Evolutionary conservation across 148 eudicot genomes (phyloP).

Genomic region (Suaeda aralocaspica): DNA sequence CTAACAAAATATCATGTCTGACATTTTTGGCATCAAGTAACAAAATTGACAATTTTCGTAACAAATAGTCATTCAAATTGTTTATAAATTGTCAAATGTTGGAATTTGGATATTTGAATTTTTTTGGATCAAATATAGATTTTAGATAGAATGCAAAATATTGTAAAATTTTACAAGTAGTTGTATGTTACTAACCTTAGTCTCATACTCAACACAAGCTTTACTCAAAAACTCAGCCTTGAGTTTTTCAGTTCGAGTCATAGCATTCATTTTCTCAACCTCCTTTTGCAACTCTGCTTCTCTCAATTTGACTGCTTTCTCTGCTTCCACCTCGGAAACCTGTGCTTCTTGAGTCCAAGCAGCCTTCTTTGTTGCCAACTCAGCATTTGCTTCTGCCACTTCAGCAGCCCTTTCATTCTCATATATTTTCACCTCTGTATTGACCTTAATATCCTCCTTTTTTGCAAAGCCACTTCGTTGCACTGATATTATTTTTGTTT

Average conservation of each 20-base stretch:
- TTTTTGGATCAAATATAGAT: not conserved
- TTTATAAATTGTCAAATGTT: too few species aligned
- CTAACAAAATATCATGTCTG: too few species aligned
- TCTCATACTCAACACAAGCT: conserved; percentile 55
- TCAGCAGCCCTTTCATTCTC: conserved; percentile 48
- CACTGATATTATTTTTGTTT: conserved; percentile 39
- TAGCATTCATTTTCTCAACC: conserved; percentile 47
- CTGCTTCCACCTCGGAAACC: conserved; percentile 49
- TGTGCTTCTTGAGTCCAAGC: conserved; percentile 41
- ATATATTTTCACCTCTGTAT: conserved; percentile 39
- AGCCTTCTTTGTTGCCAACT: conserved; percentile 36
- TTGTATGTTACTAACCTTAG: conserved; percentile 50
- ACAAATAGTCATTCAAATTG: not conserved
- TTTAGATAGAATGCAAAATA: too few species aligned
- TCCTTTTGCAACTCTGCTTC: conserved; percentile 49
- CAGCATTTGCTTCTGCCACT: conserved; percentile 46
- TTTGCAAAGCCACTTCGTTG: conserved; percentile 39
- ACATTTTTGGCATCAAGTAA: not conserved
- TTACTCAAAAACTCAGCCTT: conserved; percentile 50
- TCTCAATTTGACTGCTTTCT: conserved; percentile 40
- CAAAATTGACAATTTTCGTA: not conserved
- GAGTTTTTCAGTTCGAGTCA: conserved; percentile 47
- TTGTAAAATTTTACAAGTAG: too few species aligned
- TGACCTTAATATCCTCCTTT: conserved; percentile 42
- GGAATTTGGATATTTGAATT: not conserved